Evolutionary conservation across 768 basidiomycete genomes (phyloP).

Genomic region (Kwoniella dejecticola): DNA sequence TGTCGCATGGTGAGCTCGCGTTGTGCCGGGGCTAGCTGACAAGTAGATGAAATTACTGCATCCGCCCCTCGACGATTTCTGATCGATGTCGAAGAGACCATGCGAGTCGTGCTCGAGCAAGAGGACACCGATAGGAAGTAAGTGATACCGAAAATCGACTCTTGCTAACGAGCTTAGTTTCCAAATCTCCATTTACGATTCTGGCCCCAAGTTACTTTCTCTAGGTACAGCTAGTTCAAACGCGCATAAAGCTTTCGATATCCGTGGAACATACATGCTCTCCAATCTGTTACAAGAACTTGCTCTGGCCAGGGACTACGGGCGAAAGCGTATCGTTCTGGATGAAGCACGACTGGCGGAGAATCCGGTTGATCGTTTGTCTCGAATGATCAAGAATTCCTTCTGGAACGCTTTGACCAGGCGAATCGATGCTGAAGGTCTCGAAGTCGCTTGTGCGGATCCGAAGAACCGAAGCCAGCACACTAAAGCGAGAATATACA

Average conservation of each 20-base stretch:
- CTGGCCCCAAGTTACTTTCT: conserved; percentile 93
- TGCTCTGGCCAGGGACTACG: conserved; percentile 91
- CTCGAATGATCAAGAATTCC: conserved; percentile 94
- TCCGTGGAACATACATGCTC: conserved; percentile 98
- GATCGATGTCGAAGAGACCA: conserved; percentile 97
- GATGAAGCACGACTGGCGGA: conserved; percentile 97
- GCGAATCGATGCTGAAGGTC: conserved; percentile 92
- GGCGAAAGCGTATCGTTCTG: conserved; percentile 93
- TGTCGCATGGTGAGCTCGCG: conserved; percentile 69
- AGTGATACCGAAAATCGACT: conserved; percentile 13
- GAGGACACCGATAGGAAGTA: conserved; percentile 93
- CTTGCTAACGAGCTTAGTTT: conserved; percentile 31
- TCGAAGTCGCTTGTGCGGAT: conserved; percentile 96
- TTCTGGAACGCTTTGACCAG: conserved; percentile 98
- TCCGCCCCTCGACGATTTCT: conserved; percentile 82
- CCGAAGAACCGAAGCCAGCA: conserved; percentile 95
- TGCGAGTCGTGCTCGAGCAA: conserved; percentile 91
- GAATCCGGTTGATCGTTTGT: conserved; percentile 94
- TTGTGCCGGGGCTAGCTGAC: conserved; percentile 5
- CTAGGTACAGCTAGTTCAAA: conserved; percentile 96
- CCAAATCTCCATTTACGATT: conserved; percentile 87
- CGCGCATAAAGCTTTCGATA: conserved; percentile 96
- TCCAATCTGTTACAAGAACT: conserved; percentile 99
- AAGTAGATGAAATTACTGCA: conserved; percentile 71
- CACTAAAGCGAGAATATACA: conserved; percentile 88